phyloP scores from a whole-genome alignment of 768 basidiomycete genomes.

The Dacryopinax spathularia region DNA sequence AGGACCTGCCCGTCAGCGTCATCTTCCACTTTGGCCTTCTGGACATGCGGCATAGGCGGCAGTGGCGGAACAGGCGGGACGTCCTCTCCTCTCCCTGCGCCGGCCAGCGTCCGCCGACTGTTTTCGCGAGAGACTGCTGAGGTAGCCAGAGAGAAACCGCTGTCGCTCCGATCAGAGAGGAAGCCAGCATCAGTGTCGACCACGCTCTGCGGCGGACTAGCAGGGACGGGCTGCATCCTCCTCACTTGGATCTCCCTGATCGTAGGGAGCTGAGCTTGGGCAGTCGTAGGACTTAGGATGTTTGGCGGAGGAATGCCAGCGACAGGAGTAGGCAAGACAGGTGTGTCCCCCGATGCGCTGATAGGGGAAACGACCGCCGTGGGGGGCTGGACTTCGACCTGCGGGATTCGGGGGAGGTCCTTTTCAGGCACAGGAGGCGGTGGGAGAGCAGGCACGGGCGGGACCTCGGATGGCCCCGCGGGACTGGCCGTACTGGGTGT shows the following conservation, averaged over 20 bases:
- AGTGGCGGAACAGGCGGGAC: background rate
- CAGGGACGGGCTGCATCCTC: background rate
- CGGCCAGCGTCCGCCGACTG: background rate
- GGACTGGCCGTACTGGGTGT: background rate
- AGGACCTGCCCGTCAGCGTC: background rate
- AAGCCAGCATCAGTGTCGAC: background rate
- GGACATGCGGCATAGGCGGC: background rate
- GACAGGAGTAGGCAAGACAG: background rate
- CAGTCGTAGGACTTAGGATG: background rate
- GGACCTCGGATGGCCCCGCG: background rate
- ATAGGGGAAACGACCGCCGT: background rate
- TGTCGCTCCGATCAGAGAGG: background rate
- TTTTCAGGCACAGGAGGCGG: conserved; percentile 45
- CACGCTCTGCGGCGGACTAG: background rate
- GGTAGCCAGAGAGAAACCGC: background rate
- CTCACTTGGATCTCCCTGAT: background rate
- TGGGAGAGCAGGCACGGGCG: conserved; percentile 14
- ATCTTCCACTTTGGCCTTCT: background rate
- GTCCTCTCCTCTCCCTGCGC: background rate
- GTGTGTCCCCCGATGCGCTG: background rate
- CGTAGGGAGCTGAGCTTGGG: background rate
- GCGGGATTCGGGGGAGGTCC: conserved; percentile 17
- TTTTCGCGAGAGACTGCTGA: background rate
- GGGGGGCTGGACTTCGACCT: background rate
- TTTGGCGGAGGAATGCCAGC: background rate